Evolutionary conservation across 2,329 filamentous ascomycete genomes (phyloP).

Genomic region (Aspergillus brasiliensis): DNA sequence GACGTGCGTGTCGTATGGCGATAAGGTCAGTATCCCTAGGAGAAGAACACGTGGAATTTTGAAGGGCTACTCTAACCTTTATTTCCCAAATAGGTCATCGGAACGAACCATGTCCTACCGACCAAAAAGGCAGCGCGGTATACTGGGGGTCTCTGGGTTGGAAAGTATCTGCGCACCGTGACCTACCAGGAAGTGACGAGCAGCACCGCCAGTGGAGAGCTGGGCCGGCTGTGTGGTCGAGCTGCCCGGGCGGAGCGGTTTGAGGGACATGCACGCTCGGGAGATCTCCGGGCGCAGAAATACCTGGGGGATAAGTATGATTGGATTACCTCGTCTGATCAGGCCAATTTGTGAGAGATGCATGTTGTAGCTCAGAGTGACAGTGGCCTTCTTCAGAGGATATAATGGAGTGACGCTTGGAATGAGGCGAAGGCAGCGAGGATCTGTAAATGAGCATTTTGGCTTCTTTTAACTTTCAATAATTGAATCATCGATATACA

Average conservation of each 20-base stretch:
- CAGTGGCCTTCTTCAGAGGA: too few relatives aligned
- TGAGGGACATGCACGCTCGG: slow-evolving; percentile 56
- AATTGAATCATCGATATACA: too few relatives aligned
- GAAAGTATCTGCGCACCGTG: slow-evolving; percentile 56
- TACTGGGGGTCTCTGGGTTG: slow-evolving; percentile 58
- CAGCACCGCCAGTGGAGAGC: slow-evolving; percentile 48
- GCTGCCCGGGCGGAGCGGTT: slow-evolving; percentile 55
- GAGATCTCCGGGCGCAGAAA: slow-evolving; percentile 50
- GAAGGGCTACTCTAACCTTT: neutral
- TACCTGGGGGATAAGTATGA: slow-evolving; percentile 46
- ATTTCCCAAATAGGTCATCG: slow-evolving; percentile 47
- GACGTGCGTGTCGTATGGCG: slow-evolving; percentile 57
- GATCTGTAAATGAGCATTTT: too few relatives aligned
- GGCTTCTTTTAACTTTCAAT: too few relatives aligned
- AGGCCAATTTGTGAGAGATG: neutral
- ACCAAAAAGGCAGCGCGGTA: slow-evolving; percentile 52
- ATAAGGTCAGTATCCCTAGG: slow-evolving; percentile 44
- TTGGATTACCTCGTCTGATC: slow-evolving; percentile 41
- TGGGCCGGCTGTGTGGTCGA: slow-evolving; percentile 53
- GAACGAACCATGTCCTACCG: slow-evolving; percentile 58
- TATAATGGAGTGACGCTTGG: too few relatives aligned
- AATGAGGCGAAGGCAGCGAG: too few relatives aligned
- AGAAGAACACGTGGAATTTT: neutral
- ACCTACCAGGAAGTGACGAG: slow-evolving; percentile 56
- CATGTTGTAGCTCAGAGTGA: too few relatives aligned